phyloP scores from a whole-genome alignment of 306 rosid species.

The Lathyrus sativus region DNA sequence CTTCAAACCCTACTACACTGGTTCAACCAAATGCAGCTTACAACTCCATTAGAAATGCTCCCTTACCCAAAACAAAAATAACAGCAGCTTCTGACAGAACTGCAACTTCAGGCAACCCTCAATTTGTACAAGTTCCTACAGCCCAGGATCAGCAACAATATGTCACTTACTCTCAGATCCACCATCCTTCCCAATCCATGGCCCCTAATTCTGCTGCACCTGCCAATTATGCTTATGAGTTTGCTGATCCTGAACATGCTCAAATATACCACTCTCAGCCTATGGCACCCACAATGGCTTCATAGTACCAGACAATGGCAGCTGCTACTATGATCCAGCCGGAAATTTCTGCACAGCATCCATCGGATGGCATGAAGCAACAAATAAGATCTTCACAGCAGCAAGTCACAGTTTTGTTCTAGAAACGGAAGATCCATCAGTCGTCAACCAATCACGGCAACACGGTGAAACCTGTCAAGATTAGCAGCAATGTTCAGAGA shows the following conservation, averaged over 20 bases:
- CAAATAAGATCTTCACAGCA: constrained; percentile 81
- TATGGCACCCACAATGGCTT: constrained; percentile 68
- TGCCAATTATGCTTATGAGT: constrained; percentile 66
- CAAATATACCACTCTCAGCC: constrained; percentile 84
- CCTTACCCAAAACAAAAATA: constrained; percentile 68
- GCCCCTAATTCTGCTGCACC: constrained; percentile 56
- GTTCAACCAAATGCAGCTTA: constrained; percentile 53
- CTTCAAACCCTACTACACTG: constrained; percentile 57
- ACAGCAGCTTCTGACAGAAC: constrained; percentile 65
- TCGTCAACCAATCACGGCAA: no score
- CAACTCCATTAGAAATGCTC: constrained; percentile 66
- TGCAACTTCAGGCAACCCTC: constrained; percentile 59
- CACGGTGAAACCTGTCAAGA: no score
- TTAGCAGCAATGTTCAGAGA: no score
- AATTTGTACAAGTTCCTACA: constrained; percentile 74
- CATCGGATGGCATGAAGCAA: constrained; percentile 75
- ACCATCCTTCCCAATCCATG: constrained; percentile 81
- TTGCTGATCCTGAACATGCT: constrained; percentile 66
- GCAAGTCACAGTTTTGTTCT: no score
- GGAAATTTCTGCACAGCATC: constrained; percentile 68
- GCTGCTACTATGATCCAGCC: constrained; percentile 54
- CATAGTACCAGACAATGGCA: constrained; percentile 92
- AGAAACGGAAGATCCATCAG: no score
- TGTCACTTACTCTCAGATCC: constrained; percentile 75
- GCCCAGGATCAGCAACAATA: constrained; percentile 81